Evolutionary conservation across 2,329 filamentous ascomycete genomes (phyloP).

Genomic region (Ophiostoma sp.): DNA sequence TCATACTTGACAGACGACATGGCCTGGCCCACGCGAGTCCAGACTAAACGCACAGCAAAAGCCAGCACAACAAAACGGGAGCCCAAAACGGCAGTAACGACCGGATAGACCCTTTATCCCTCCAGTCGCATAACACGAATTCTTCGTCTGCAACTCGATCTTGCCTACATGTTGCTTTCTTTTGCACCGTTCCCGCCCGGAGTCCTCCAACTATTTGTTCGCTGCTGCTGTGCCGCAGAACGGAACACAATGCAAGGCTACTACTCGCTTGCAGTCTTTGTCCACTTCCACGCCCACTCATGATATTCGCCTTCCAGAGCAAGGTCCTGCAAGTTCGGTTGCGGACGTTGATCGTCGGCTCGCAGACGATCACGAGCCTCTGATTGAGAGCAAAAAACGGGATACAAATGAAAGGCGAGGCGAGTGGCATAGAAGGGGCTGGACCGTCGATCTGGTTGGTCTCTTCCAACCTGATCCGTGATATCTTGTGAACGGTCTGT

Average conservation of each 20-base stretch:
- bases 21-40: background rate
- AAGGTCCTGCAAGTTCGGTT: conserved; percentile 8
- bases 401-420: conserved; percentile 9
- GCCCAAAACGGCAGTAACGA: background rate
- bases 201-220: background rate
- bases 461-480: background rate
- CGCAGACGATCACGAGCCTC: conserved; percentile 17
- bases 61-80: background rate
- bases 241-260: background rate
- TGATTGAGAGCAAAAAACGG: background rate
- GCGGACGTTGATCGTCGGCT: conserved; percentile 14
- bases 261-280: background rate
- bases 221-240: background rate
- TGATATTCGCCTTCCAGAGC: background rate
- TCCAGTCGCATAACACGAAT: background rate
- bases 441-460: background rate
- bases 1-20: background rate
- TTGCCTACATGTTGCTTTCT: background rate
- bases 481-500: background rate
- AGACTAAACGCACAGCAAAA: background rate
- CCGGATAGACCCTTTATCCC: background rate
- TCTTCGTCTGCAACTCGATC: background rate
- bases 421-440: background rate
- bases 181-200: background rate
- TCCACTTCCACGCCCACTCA: background rate